Conservation (phyloP, 805 yeast genomes). For the Ogataea haglerorum region DNA sequence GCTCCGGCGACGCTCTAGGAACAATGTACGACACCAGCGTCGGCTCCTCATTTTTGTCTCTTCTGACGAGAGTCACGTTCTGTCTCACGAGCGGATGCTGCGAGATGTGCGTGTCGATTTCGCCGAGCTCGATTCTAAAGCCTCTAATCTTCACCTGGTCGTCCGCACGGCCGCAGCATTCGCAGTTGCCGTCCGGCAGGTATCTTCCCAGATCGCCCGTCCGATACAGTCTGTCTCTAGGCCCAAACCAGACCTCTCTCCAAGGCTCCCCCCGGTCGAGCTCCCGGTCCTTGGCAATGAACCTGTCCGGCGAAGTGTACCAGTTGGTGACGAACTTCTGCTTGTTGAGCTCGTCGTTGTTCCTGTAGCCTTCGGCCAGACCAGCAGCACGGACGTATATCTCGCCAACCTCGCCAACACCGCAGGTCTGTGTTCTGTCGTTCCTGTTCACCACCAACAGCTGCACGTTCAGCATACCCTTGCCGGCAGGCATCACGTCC, state of each 20-base stretch:
- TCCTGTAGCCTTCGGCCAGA: slow-evolving; percentile 92
- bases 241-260: slow-evolving; percentile 85
- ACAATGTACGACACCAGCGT: slow-evolving; percentile 88
- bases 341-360: slow-evolving; percentile 81
- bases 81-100: slow-evolving; percentile 92
- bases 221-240: slow-evolving; percentile 92
- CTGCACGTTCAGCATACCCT: slow-evolving; percentile 95
- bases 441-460: slow-evolving; percentile 87
- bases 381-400: slow-evolving; percentile 98
- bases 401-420: slow-evolving; percentile 98
- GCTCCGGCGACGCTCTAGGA: slow-evolving; percentile 54
- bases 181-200: slow-evolving; percentile 95
- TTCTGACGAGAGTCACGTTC: slow-evolving; percentile 85
- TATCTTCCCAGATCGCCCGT: slow-evolving; percentile 98
- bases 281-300: slow-evolving; percentile 55
- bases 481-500: slow-evolving; percentile 98
- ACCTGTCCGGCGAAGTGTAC: slow-evolving; percentile 69
- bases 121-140: slow-evolving; percentile 96
- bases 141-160: slow-evolving; percentile 99
- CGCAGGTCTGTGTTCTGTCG: slow-evolving; percentile 87
- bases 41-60: slow-evolving; percentile 91
- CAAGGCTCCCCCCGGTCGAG: slow-evolving; percentile 51
- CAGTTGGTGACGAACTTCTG: slow-evolving; percentile 89
- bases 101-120: slow-evolving; percentile 94
- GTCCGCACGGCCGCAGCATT: slow-evolving; percentile 98